Evolutionary conservation across 495 filamentous ascomycete species (phyloP).

Genomic region (Echria macrotheca): DNA sequence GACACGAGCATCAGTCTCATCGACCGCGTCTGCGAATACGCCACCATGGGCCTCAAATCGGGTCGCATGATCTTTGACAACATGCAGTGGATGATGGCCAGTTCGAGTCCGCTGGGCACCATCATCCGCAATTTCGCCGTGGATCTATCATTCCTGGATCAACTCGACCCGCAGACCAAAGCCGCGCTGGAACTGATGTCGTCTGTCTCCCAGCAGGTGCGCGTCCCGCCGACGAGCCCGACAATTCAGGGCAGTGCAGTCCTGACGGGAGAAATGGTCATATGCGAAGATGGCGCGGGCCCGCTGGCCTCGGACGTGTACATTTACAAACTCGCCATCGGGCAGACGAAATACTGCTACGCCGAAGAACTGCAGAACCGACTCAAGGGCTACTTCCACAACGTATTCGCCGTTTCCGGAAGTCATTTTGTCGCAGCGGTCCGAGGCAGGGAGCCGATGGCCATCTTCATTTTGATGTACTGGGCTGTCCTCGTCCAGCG

Average conservation of each 20-base stretch:
- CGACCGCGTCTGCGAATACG: background rate
- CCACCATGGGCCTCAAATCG: background rate
- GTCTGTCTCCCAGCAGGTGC: background rate
- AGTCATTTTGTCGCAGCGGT: background rate
- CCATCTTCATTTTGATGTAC: constrained; percentile 4
- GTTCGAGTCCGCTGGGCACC: background rate
- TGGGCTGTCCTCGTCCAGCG: constrained; percentile 3
- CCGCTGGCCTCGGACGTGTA: background rate
- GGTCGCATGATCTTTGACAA: background rate
- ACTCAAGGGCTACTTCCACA: background rate
- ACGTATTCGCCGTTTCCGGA: background rate
- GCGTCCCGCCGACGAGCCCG: too few species aligned
- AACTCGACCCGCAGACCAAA: background rate
- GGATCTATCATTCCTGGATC: background rate
- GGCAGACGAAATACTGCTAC: constrained; percentile 9
- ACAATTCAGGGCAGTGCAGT: too few species aligned
- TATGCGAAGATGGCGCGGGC: too few species aligned
- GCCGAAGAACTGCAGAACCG: background rate
- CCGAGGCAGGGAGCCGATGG: background rate
- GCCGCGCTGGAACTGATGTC: background rate
- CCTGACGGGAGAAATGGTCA: too few species aligned
- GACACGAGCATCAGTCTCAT: background rate
- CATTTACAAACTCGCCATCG: background rate
- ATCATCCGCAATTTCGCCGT: background rate
- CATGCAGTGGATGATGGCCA: constrained; percentile 1